Percentiles rank a stretch among this genome's conserved stretches.
phyloP scores from a whole-genome alignment of 768 basidiomycete species.

The Boletus patriciae region DNA sequence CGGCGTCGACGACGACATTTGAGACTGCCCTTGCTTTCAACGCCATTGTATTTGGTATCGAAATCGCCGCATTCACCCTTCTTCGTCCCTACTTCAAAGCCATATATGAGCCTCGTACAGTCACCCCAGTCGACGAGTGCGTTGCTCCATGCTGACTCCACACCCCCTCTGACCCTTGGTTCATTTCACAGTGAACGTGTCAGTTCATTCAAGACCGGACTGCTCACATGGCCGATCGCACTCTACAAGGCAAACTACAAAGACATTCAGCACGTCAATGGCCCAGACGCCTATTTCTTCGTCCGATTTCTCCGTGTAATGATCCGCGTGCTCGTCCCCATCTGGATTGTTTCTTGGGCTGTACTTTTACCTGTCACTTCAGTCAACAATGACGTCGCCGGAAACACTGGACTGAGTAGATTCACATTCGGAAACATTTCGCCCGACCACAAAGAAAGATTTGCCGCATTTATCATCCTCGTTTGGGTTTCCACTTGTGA shows the following conservation, averaged over 20 bases:
- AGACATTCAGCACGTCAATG: conserved; percentile 66
- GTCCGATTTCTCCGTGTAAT: conserved; percentile 88
- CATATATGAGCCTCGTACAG: conserved; percentile 88
- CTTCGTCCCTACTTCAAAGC: conserved; percentile 81
- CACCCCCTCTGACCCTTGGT: neutral
- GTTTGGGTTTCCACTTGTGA: conserved; percentile 77
- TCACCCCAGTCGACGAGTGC: conserved; percentile 48
- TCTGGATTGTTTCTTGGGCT: conserved; percentile 89
- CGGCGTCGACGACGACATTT: conserved; percentile 77
- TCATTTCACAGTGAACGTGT: conserved; percentile 52
- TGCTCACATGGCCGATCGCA: conserved; percentile 66
- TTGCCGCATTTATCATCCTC: conserved; percentile 76
- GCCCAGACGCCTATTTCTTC: conserved; percentile 91
- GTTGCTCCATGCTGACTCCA: conserved; percentile 14
- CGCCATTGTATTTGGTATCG: conserved; percentile 63
- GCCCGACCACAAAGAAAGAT: conserved; percentile 50
- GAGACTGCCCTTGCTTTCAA: conserved; percentile 86
- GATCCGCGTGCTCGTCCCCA: conserved; percentile 77
- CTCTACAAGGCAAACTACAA: conserved; percentile 62
- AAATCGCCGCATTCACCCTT: conserved; percentile 78
- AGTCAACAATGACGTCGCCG: conserved; percentile 47
- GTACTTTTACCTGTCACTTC: conserved; percentile 77
- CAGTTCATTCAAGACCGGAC: conserved; percentile 45
- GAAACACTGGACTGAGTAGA: conserved; percentile 57
- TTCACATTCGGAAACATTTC: conserved; percentile 85